Conservation (phyloP, 78 protist species). For the Cyanophora paradoxa region DNA sequence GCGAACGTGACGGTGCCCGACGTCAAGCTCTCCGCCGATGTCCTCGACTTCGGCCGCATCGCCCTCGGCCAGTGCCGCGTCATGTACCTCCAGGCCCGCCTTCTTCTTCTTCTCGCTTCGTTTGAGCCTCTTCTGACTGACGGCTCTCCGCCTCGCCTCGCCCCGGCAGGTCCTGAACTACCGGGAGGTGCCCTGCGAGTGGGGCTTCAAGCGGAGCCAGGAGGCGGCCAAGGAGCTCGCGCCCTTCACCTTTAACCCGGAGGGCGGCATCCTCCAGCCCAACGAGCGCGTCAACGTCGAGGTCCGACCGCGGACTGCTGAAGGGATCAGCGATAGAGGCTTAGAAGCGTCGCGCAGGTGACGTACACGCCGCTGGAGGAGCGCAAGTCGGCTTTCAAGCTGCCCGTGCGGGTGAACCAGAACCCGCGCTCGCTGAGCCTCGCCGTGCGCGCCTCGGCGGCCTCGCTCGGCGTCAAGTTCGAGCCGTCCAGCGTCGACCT, state of each 20-base stretch:
- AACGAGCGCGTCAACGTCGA: neutral
- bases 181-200: constrained; percentile 9
- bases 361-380: constrained; percentile 4
- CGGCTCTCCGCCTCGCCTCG: no score
- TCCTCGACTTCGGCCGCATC: constrained; percentile 37
- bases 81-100: neutral
- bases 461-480: neutral
- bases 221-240: neutral
- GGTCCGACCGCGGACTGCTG: no score
- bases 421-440: neutral
- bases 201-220: neutral
- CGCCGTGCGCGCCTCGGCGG: neutral
- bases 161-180: constrained; percentile 4
- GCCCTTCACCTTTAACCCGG: neutral
- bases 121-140: no score
- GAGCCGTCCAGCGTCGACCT: constrained; percentile 7
- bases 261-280: neutral
- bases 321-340: no score
- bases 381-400: neutral
- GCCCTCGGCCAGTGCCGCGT: constrained; percentile 8
- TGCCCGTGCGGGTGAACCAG: constrained; percentile 1
- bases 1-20: constrained; percentile 54
- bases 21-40: constrained; percentile 5
- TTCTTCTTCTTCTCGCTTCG: no score
- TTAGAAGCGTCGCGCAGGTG: neutral